These are phyloP conservation scores for Bolboschoenus planiculmis DNA, from an alignment of 176 grass and related monocot genomes.

Conservation along the genomic window DNA sequence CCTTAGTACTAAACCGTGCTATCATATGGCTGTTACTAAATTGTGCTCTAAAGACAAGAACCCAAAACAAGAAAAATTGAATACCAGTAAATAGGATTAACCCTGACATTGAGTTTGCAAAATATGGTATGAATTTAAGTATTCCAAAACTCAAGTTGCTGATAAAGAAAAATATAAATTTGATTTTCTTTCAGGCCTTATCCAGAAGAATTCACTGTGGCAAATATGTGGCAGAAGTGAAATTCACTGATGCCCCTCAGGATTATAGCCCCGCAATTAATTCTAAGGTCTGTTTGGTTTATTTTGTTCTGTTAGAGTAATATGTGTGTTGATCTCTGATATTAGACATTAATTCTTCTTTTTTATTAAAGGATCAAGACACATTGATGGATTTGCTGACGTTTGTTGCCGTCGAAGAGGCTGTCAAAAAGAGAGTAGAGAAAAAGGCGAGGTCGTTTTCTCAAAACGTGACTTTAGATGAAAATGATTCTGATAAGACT, in stretches of 20 bases:
- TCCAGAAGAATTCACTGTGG: slow-evolving; percentile 89
- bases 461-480: slow-evolving; percentile 58
- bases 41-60: too few relatives aligned
- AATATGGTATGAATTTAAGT: too few relatives aligned
- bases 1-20: too few relatives aligned
- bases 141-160: neutral
- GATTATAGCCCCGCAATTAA: slow-evolving; percentile 68
- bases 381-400: slow-evolving; percentile 77
- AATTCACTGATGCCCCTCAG: slow-evolving; percentile 66
- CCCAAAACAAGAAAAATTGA: neutral
- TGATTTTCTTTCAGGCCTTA: slow-evolving; percentile 41
- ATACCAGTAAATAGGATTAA: neutral
- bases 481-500: slow-evolving; percentile 24
- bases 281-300: slow-evolving; percentile 44
- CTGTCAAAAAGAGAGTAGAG: slow-evolving; percentile 82
- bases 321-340: neutral
- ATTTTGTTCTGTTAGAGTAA: neutral
- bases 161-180: slow-evolving; percentile 1
- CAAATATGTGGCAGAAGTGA: slow-evolving; percentile 93
- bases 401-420: slow-evolving; percentile 75
- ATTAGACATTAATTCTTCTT: slow-evolving; percentile 2
- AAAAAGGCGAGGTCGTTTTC: slow-evolving; percentile 78
- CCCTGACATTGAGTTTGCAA: too few relatives aligned
- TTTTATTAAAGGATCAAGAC: slow-evolving; percentile 51
- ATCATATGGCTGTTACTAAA: too few relatives aligned